These are phyloP conservation scores for Pinus tabuliformis DNA, from an alignment of 75 land plant genomes.

Conservation along the genomic window DNA sequence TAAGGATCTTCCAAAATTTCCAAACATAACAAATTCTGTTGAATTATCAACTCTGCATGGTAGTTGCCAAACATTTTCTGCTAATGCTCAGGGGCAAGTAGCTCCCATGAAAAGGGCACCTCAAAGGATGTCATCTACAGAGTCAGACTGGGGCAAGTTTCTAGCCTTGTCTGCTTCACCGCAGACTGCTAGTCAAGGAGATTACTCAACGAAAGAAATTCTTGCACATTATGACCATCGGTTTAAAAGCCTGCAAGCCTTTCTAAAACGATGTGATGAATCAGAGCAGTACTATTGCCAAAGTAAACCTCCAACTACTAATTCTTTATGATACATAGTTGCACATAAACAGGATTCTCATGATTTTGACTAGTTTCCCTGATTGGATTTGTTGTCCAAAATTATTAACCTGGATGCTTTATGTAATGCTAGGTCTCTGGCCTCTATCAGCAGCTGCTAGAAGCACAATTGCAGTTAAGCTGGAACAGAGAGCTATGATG, in stretches of 20 bases:
- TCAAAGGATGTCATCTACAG: constrained; percentile 4
- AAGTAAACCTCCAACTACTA: constrained; percentile 1
- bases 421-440: constrained; percentile 3
- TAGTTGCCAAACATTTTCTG: neutral
- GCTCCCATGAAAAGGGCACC: neutral
- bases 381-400: neutral
- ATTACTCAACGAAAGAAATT: neutral
- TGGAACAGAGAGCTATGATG: constrained; percentile 5
- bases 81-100: neutral
- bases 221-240: constrained; percentile 2
- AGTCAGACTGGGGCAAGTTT: constrained; percentile 5
- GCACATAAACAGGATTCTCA: neutral
- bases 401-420: neutral
- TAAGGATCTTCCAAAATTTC: neutral
- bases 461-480: constrained; percentile 5
- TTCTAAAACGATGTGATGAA: constrained; percentile 1
- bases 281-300: neutral
- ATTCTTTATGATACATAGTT: neutral
- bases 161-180: constrained; percentile 10
- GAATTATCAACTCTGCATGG: neutral
- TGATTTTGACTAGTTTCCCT: constrained; percentile 1
- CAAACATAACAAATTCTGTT: neutral
- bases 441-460: constrained; percentile 1
- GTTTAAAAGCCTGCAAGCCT: constrained; percentile 2
- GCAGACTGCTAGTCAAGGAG: neutral